Evolutionary conservation across 495 filamentous ascomycete species (phyloP), one percentile per base, ranked within the genome.

Genomic region (Polyplosphaeria fusca): DNA sequence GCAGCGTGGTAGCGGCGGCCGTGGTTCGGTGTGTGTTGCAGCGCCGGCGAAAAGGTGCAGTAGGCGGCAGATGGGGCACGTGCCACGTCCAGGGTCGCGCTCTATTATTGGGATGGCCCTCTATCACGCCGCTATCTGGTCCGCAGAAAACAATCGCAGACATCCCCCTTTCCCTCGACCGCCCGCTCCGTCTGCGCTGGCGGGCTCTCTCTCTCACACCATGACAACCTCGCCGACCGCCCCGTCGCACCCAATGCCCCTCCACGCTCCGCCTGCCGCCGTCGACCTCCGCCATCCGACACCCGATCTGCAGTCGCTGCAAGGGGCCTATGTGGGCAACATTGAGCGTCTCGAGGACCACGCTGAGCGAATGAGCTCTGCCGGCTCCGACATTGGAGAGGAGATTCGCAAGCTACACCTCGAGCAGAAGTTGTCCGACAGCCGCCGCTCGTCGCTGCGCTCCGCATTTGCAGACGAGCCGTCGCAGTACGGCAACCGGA

Each of bases 291-390:
- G 77, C 57, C 88, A 93, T 68, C 89, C 89, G 18, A 86, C 79
- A 3, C 88, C 88, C 19, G 88, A 91, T 70, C 72, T 86, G 32
- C 84, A 86, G 65, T 81, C 84, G 19, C 73, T 87, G 39, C 86
- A 88, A 63, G 85, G 86, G 22, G 86, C 86, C 25, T 88, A 86
- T 65, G 71, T 83, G 19, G 78, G 79, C 67, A 92, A 91, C 76
- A 84, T 95, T 53, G 86, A 90, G 68, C 81, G 86, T 39, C 75
- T 95, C 59, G 90, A 95, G 66, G 79, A 84, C 58, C 87, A 83
- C 38, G 90, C 90, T 22, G 90, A 94, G 72, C 80, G 85, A 32
- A 74, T 95, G 66, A 91, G 86, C 64, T 81, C 82, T 67, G 86
- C 82, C 38, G 86, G 84, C n/a, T 84, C 85, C 14, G 78, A 84